Conservation (phyloP, 176 grass and related monocot genomes). For the Triticum turgidum region DNA sequence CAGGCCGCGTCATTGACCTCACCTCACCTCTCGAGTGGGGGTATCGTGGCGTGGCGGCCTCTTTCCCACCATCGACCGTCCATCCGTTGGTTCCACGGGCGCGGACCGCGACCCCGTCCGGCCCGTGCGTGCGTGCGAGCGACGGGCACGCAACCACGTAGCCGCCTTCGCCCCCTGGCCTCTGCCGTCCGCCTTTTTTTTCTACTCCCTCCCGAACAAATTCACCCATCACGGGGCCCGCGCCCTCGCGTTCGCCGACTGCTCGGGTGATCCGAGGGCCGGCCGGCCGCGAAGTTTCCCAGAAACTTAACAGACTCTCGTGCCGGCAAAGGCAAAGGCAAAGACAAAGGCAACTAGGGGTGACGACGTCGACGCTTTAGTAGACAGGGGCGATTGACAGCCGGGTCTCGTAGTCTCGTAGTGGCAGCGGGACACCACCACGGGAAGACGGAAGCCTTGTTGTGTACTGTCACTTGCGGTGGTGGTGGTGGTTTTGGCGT, state of each 20-base stretch:
- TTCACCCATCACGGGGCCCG: neutral
- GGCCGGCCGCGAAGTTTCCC: conserved; percentile 24
- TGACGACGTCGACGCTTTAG: no score
- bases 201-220: neutral
- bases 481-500: neutral
- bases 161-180: neutral
- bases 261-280: neutral
- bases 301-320: neutral
- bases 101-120: neutral
- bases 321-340: no score
- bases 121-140: neutral
- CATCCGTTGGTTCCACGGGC: neutral
- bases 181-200: neutral
- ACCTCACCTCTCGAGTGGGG: neutral
- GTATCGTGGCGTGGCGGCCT: conserved; percentile 15
- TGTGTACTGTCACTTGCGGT: no score
- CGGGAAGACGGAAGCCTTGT: no score
- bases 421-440: neutral
- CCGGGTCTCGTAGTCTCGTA: neutral
- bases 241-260: neutral
- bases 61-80: neutral
- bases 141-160: conserved; percentile 42
- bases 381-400: neutral
- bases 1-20: conserved; percentile 23
- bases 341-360: no score